A percentile compares a stretch with the other conserved stretches of the same genome.
Conservation (phyloP, 2,329 filamentous ascomycete genomes). For the Fusarium chaquense region DNA sequence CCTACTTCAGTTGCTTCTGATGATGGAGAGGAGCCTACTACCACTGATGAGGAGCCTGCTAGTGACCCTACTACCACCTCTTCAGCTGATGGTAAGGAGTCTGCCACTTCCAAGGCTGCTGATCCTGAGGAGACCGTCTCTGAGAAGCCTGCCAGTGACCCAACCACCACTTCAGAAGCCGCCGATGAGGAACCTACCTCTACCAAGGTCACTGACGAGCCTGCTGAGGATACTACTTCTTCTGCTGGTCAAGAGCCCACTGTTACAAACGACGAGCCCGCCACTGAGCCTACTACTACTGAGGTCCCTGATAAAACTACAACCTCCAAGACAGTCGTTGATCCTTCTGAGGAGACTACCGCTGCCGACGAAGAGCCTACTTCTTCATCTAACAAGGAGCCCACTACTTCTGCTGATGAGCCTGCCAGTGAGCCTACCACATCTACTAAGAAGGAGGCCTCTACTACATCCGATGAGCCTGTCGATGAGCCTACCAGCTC, state of each 20-base stretch:
- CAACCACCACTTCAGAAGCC: not conserved
- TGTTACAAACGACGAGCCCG: not conserved
- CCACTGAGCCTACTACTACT: not conserved
- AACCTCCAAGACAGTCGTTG: too few relatives aligned
- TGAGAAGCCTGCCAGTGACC: not conserved
- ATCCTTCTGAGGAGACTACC: not conserved
- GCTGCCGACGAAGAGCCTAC: not conserved
- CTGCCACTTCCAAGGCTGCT: too few relatives aligned
- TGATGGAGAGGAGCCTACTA: not conserved
- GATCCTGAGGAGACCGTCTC: too few relatives aligned
- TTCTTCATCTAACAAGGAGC: not conserved
- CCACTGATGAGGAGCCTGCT: not conserved
- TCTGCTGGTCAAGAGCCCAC: not conserved
- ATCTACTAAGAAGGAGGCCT: not conserved
- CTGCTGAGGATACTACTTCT: not conserved
- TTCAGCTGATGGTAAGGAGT: too few relatives aligned
- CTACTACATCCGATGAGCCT: not conserved
- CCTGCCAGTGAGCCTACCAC: not conserved
- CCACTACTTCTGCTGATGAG: not conserved
- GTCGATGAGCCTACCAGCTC: not conserved
- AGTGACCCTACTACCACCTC: not conserved
- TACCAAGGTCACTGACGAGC: not conserved
- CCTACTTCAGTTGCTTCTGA: not conserved
- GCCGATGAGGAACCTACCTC: not conserved
- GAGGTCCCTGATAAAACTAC: too few relatives aligned